Conservation (phyloP, 2,329 filamentous ascomycete genomes). For the Hypoxylon sp. region DNA sequence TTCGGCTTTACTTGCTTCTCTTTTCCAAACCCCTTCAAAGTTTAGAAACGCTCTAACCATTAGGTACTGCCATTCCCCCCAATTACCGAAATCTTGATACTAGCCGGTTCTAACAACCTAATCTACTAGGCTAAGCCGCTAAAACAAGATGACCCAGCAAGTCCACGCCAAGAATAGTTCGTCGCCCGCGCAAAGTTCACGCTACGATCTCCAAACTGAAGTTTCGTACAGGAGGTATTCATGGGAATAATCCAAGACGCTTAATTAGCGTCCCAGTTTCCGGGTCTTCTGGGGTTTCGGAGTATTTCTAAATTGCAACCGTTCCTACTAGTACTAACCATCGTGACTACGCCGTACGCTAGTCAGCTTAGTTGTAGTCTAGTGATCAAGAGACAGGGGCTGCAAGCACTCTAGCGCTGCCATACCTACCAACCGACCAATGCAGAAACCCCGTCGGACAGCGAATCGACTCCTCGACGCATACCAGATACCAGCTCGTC, state of each 20-base stretch:
- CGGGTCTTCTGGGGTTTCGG: conserved; percentile 42
- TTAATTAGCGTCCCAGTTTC: conserved; percentile 36
- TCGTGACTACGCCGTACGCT: conserved; percentile 32
- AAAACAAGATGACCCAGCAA: conserved; percentile 19
- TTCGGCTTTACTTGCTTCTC: conserved; percentile 11
- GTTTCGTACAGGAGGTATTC: conserved; percentile 19
- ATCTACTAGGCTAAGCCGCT: conserved; percentile 10
- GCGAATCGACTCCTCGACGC: conserved; percentile 30
- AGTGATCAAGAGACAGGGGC: conserved; percentile 26
- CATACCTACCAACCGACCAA: conserved; percentile 24
- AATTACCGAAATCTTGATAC: conserved; percentile 24
- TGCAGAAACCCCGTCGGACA: conserved; percentile 29
- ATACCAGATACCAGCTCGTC: conserved; percentile 33
- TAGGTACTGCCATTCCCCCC: not conserved
- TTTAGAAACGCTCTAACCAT: conserved; percentile 7
- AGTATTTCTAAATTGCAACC: conserved; percentile 43
- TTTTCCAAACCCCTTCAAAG: conserved; percentile 5
- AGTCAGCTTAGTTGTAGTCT: conserved; percentile 21
- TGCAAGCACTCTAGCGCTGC: conserved; percentile 31
- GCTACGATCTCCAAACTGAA: conserved; percentile 10
- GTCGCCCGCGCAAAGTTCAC: conserved; percentile 4
- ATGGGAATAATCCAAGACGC: conserved; percentile 24
- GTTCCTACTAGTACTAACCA: conserved; percentile 19
- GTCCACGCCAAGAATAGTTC: conserved; percentile 22
- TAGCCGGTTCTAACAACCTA: conserved; percentile 14